Conservation (phyloP, 352 stramenopile genomes). For the Pythium biforme region DNA sequence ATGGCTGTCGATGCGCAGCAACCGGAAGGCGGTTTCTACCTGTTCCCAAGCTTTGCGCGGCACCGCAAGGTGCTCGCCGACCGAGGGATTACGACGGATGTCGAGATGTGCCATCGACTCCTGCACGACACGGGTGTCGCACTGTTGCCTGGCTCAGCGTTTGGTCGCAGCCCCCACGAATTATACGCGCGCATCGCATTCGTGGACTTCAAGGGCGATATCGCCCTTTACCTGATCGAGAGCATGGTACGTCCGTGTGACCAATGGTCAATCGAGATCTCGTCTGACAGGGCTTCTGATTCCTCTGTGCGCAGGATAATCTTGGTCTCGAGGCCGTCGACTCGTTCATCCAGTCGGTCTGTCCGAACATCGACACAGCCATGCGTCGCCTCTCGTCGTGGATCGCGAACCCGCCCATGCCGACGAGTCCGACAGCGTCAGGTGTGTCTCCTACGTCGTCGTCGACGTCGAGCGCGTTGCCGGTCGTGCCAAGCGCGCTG, state of each 20-base stretch:
- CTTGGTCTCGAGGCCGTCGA: slow-evolving; percentile 69
- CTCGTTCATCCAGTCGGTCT: slow-evolving; percentile 87
- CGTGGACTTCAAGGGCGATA: slow-evolving; percentile 88
- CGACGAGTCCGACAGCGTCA: slow-evolving; percentile 9
- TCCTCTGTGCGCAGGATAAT: slow-evolving; percentile 44
- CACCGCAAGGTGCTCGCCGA: slow-evolving; percentile 63
- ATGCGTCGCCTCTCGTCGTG: slow-evolving; percentile 78
- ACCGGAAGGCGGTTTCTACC: slow-evolving; percentile 78
- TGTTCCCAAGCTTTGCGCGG: slow-evolving; percentile 79
- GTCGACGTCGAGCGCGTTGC: slow-evolving; percentile 2
- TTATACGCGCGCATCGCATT: slow-evolving; percentile 82
- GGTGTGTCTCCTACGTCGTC: slow-evolving; percentile 4
- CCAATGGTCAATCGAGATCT: background rate
- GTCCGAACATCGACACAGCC: slow-evolving; percentile 79
- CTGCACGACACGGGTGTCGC: slow-evolving; percentile 85
- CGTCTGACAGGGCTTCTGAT: too few relatives aligned
- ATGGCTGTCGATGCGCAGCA: slow-evolving; percentile 80
- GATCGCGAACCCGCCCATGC: slow-evolving; percentile 37
- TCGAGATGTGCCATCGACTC: slow-evolving; percentile 70
- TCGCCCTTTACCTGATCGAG: slow-evolving; percentile 85
- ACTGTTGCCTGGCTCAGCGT: slow-evolving; percentile 81
- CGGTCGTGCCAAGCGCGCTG: slow-evolving; percentile 25
- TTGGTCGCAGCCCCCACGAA: slow-evolving; percentile 72
- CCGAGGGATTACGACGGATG: slow-evolving; percentile 68
- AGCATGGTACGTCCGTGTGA: slow-evolving; percentile 64